A percentile compares a stretch with the other conserved stretches of the same genome.
phyloP scores from a whole-genome alignment of 2,329 filamentous ascomycete genomes.

The Cryphonectria nitschkei region DNA sequence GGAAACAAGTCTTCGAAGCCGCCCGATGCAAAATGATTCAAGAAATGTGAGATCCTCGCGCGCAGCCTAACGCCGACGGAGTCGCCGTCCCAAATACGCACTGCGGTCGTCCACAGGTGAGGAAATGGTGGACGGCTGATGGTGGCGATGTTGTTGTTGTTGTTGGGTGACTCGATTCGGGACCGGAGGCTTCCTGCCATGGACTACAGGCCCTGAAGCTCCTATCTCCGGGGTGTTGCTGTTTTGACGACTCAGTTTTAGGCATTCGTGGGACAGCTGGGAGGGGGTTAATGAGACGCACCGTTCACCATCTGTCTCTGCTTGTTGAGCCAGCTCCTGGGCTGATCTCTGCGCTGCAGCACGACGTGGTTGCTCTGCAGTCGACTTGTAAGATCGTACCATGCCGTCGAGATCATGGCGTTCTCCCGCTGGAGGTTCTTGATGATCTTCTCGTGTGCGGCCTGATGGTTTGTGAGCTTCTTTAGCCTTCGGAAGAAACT shows the following conservation, averaged over 20 bases:
- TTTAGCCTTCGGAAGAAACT: background rate
- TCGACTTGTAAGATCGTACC: conserved; percentile 80
- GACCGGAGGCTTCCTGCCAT: conserved; percentile 21
- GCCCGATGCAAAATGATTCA: conserved; percentile 12
- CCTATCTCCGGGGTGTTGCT: conserved; percentile 53
- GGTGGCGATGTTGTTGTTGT: background rate
- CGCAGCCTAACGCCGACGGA: background rate
- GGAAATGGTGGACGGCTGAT: background rate
- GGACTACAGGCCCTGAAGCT: conserved; percentile 38
- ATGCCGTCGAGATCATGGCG: conserved; percentile 77
- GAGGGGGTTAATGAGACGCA: conserved; percentile 36
- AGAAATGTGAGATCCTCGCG: background rate
- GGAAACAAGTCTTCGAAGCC: conserved; percentile 18
- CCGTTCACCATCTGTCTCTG: conserved; percentile 74
- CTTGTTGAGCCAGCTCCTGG: conserved; percentile 83
- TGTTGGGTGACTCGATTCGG: conserved; percentile 4
- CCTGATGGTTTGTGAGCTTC: conserved; percentile 40
- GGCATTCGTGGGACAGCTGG: no score
- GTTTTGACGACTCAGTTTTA: conserved; percentile 22
- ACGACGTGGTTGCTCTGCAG: conserved; percentile 84
- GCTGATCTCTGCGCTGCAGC: conserved; percentile 73
- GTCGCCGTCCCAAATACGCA: conserved; percentile 13
- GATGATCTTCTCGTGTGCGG: conserved; percentile 58
- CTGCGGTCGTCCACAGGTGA: conserved; percentile 5
- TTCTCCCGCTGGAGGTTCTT: conserved; percentile 78